Percentiles rank a stretch among this genome's conserved stretches.
Conservation (phyloP, 495 filamentous ascomycete genomes). For the Penicillium cosmopolitanum region DNA sequence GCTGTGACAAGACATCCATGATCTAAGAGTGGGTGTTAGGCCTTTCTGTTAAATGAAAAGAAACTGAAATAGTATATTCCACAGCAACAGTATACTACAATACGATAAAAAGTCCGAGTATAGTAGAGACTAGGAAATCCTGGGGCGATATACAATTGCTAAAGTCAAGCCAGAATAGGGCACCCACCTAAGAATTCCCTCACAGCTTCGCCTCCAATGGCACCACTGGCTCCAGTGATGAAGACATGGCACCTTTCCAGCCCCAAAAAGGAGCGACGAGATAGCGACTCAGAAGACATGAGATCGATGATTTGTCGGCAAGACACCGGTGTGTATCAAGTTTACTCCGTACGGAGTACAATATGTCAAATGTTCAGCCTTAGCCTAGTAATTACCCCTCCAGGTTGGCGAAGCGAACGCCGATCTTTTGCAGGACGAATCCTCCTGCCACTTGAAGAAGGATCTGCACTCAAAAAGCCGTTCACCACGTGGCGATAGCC, state of each 20-base stretch:
- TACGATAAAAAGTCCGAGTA: neutral
- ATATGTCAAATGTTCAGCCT: neutral
- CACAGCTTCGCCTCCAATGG: conserved; percentile 54
- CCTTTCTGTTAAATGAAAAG: neutral
- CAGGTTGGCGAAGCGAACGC: neutral
- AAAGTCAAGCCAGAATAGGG: neutral
- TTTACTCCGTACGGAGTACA: neutral
- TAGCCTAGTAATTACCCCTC: neutral
- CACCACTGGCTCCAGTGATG: conserved; percentile 59
- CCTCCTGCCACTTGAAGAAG: conserved; percentile 4
- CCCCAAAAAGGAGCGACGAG: conserved; percentile 44
- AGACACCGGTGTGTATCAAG: conserved; percentile 2
- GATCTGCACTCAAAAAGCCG: neutral
- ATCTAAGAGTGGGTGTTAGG: conserved; percentile 35
- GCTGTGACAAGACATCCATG: conserved; percentile 59
- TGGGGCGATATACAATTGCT: neutral
- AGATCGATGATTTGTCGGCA: neutral
- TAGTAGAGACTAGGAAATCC: neutral
- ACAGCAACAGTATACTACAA: neutral
- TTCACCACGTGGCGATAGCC: neutral
- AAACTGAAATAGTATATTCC: neutral
- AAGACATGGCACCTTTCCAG: conserved; percentile 60
- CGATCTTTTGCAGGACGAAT: conserved; percentile 6
- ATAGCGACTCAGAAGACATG: conserved; percentile 1
- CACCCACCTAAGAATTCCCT: conserved; percentile 56